Evolutionary conservation across 345 rosid genomes (phyloP).

Genomic region (Corchorus olitorius): DNA sequence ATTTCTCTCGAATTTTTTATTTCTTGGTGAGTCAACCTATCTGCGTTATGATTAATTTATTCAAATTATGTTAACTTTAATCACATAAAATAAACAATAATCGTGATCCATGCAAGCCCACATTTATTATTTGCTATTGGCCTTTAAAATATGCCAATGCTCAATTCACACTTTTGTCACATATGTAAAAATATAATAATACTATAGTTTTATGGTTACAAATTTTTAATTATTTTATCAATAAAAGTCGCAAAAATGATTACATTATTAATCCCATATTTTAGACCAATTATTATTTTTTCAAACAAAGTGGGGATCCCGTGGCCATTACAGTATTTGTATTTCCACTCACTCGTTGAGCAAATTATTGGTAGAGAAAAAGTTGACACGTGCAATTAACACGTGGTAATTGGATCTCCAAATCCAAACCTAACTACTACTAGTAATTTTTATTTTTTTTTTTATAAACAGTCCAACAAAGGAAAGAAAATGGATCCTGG

Average conservation of each 20-base stretch:
- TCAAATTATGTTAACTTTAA: too few species aligned
- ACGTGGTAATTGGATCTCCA: not conserved
- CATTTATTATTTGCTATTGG: not conserved
- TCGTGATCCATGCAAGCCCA: not conserved
- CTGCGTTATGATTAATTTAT: too few species aligned
- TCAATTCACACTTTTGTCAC: not conserved
- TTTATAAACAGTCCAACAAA: too few species aligned
- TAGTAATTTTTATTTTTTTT: too few species aligned
- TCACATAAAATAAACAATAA: not conserved
- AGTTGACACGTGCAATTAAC: not conserved
- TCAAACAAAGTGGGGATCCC: not conserved
- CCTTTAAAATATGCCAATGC: not conserved
- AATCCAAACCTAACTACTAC: not conserved
- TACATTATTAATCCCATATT: not conserved
- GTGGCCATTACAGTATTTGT: too few species aligned
- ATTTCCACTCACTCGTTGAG: not conserved
- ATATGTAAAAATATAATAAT: too few species aligned
- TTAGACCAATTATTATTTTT: not conserved
- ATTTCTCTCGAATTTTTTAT: too few species aligned
- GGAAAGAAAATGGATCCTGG: too few species aligned
- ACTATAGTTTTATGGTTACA: not conserved
- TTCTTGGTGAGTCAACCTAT: too few species aligned
- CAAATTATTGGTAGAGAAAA: not conserved
- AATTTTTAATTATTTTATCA: not conserved
- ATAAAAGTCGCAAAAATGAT: not conserved